Evolutionary conservation across 2,329 filamentous ascomycete species (phyloP).

Genomic region (Penicillium sp.): DNA sequence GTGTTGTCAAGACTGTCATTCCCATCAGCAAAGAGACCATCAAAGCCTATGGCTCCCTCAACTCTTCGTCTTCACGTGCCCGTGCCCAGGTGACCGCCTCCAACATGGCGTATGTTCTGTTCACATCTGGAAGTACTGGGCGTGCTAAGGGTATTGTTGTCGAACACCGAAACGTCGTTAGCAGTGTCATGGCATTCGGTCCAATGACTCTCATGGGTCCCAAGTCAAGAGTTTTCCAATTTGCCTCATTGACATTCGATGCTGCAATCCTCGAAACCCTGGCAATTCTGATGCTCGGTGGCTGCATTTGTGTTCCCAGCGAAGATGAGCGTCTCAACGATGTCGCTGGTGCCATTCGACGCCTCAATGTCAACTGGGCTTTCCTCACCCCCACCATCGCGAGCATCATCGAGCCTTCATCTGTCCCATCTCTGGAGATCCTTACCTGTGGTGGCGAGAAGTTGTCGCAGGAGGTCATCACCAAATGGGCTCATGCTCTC

Average conservation of each 20-base stretch:
- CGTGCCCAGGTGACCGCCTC: conserved; percentile 20
- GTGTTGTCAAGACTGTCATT: conserved; percentile 35
- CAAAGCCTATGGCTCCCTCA: conserved; percentile 29
- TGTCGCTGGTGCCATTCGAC: conserved; percentile 50
- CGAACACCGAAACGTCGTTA: conserved; percentile 38
- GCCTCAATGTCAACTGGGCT: conserved; percentile 55
- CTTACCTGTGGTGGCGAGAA: conserved; percentile 57
- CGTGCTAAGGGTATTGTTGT: conserved; percentile 44
- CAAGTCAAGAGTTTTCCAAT: conserved; percentile 43
- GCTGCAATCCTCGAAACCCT: conserved; percentile 47
- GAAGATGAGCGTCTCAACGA: conserved; percentile 53
- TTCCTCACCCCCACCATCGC: conserved; percentile 52
- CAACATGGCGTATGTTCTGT: conserved; percentile 40
- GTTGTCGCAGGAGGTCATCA: conserved; percentile 72
- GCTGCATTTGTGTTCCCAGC: conserved; percentile 54
- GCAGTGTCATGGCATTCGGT: conserved; percentile 37
- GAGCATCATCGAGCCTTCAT: conserved; percentile 44
- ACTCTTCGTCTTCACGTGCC: conserved; percentile 1
- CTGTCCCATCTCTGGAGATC: conserved; percentile 46
- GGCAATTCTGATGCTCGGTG: conserved; percentile 46
- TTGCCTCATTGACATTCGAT: conserved; percentile 53
- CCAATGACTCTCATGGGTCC: conserved; percentile 30
- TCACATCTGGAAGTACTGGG: conserved; percentile 45
- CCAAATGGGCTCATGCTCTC: conserved; percentile 63
- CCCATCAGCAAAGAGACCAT: conserved; percentile 38